Conservation (phyloP, 768 basidiomycete genomes). For the Suillus subalutaceus region DNA sequence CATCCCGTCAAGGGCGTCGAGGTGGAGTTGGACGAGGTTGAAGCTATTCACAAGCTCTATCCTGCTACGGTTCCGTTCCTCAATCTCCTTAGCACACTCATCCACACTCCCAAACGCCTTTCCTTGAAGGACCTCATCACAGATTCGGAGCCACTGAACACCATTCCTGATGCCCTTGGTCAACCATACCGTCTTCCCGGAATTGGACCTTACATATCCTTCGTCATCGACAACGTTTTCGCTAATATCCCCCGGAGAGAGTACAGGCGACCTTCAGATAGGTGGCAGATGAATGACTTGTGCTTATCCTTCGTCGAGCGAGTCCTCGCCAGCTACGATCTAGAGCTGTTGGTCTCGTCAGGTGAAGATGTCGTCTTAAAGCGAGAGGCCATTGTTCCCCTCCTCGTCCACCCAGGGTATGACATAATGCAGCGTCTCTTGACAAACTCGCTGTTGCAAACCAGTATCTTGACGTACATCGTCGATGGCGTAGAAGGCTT, state of each 20-base stretch:
- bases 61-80: conserved; percentile 91
- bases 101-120: conserved; percentile 80
- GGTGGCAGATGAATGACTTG: conserved; percentile 86
- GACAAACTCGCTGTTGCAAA: conserved; percentile 71
- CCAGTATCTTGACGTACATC: conserved; percentile 75
- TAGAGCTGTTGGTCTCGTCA: conserved; percentile 67
- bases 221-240: conserved; percentile 90
- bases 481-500: conserved; percentile 81
- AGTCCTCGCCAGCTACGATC: conserved; percentile 77
- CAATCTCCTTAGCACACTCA: conserved; percentile 75
- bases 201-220: conserved; percentile 79
- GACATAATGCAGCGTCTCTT: conserved; percentile 82
- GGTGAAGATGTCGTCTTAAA: conserved; percentile 56
- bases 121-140: conserved; percentile 59
- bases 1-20: conserved; percentile 78
- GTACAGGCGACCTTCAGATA: conserved; percentile 72
- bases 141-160: conserved; percentile 65
- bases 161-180: conserved; percentile 80
- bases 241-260: conserved; percentile 74
- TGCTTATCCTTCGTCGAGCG: conserved; percentile 87
- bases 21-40: conserved; percentile 86
- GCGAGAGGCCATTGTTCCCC: conserved; percentile 54
- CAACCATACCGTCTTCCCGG: conserved; percentile 81
- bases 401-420: conserved; percentile 83
- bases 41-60: conserved; percentile 76